A percentile compares a stretch with the other conserved stretches of the same genome.
These are phyloP conservation scores for Lepiota venenata DNA, from an alignment of 768 basidiomycete genomes.

Conservation along the genomic window DNA sequence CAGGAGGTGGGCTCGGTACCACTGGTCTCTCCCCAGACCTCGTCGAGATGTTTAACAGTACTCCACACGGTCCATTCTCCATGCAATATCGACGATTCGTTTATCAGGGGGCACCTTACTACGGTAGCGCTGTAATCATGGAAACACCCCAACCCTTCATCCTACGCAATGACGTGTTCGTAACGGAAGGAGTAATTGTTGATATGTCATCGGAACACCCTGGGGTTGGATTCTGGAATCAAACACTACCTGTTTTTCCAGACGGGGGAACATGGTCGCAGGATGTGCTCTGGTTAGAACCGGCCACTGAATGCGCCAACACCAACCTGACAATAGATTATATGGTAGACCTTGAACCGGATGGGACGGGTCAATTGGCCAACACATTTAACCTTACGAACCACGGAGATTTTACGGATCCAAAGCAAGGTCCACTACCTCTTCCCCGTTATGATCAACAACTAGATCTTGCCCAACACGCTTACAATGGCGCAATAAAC, in stretches of 20 bases:
- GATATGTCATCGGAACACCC: slow-evolving; percentile 2
- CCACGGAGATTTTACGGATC: background rate
- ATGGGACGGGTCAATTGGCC: background rate
- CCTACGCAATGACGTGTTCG: background rate
- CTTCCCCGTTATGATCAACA: slow-evolving; percentile 17
- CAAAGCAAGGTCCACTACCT: slow-evolving; percentile 5
- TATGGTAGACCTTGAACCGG: background rate
- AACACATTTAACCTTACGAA: background rate
- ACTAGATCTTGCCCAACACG: slow-evolving; percentile 15
- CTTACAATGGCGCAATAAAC: slow-evolving; percentile 17
- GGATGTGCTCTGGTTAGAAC: slow-evolving; percentile 2
- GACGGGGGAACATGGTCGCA: background rate
- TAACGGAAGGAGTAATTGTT: background rate
- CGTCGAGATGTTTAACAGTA: background rate
- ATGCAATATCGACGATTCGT: background rate
- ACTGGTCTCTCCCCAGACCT: background rate
- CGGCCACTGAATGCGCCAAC: background rate
- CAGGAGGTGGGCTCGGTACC: slow-evolving; percentile 1
- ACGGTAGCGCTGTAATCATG: background rate
- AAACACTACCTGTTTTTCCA: background rate
- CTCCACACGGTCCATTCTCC: background rate
- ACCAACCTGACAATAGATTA: background rate
- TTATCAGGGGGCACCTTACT: background rate
- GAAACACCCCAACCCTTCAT: background rate
- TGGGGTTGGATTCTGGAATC: slow-evolving; percentile 4